These are phyloP conservation scores for Fraxinus floribunda DNA, from an alignment of 305 asterid species.

Conservation along the genomic window DNA sequence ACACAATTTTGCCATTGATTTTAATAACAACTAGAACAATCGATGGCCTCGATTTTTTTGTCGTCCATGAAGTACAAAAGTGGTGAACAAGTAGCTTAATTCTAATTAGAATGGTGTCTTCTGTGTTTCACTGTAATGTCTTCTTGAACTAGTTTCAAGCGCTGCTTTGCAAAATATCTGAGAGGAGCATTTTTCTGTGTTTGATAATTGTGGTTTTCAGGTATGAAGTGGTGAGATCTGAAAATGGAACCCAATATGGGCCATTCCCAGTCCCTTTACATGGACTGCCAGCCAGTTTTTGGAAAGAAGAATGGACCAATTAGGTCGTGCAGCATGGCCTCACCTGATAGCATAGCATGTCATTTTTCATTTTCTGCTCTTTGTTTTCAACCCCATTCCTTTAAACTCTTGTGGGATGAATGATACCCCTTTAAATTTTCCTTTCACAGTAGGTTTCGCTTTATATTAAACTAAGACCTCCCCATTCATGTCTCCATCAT, in stretches of 20 bases:
- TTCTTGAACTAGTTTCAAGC: conserved; percentile 3
- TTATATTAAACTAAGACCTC: conserved; percentile 9
- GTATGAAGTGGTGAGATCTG: conserved; percentile 62
- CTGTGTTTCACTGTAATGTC: neutral
- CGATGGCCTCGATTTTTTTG: too few relatives aligned
- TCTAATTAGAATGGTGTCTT: neutral
- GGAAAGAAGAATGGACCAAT: conserved; percentile 37
- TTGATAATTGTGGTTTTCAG: conserved; percentile 44
- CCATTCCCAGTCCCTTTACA: conserved; percentile 71
- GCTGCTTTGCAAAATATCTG: conserved; percentile 12
- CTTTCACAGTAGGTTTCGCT: neutral
- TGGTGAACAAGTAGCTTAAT: too few relatives aligned
- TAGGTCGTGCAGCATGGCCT: neutral
- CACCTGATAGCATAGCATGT: conserved; percentile 6
- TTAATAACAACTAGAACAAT: too few relatives aligned
- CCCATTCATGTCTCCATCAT: conserved; percentile 20
- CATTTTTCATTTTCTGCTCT: neutral
- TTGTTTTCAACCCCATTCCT: neutral
- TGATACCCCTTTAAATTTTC: conserved; percentile 11
- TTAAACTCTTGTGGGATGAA: neutral
- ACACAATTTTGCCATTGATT: too few relatives aligned
- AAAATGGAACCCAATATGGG: conserved; percentile 55
- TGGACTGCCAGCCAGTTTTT: conserved; percentile 68
- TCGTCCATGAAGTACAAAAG: too few relatives aligned
- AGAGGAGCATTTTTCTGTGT: neutral